Evolutionary conservation across 2,329 filamentous ascomycete genomes (phyloP).

Genomic region (Fusarium sp.): DNA sequence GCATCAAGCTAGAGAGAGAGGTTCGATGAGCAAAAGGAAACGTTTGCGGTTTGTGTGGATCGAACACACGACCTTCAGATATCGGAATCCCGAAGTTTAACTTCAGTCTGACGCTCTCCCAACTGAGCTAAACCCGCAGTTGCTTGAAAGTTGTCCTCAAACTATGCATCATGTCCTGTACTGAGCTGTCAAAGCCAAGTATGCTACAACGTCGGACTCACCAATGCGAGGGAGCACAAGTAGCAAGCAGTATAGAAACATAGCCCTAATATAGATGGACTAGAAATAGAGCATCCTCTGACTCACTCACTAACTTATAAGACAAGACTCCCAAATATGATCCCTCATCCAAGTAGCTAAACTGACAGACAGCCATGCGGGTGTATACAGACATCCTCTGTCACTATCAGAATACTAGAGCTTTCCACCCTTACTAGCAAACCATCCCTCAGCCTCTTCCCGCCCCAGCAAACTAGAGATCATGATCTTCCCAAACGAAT

Average conservation of each 20-base stretch:
- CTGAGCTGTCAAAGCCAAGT: background rate
- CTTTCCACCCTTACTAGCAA: constrained; percentile 41
- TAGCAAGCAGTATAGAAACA: no score
- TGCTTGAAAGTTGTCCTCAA: background rate
- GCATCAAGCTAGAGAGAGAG: fast-evolving
- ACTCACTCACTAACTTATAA: no score
- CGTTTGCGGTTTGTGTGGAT: constrained; percentile 45
- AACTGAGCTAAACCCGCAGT: constrained; percentile 47
- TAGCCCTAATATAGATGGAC: no score
- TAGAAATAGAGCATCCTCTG: no score
- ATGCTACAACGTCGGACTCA: no score
- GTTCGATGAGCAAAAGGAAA: constrained; percentile 7
- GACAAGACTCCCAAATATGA: no score
- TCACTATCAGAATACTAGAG: constrained; percentile 2
- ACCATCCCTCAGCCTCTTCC: constrained; percentile 50
- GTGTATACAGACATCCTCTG: background rate
- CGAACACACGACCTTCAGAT: constrained; percentile 47
- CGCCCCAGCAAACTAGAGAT: constrained; percentile 46
- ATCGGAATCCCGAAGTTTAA: constrained; percentile 37
- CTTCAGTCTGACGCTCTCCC: constrained; percentile 44
- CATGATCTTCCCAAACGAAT: constrained; percentile 54
- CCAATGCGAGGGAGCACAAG: no score
- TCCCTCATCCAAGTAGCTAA: no score
- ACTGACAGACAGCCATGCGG: no score
- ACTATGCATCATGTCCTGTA: fast-evolving